These are phyloP conservation scores for Nothopassalora personata DNA, from an alignment of 2,329 filamentous ascomycete species.

Conservation along the genomic window DNA sequence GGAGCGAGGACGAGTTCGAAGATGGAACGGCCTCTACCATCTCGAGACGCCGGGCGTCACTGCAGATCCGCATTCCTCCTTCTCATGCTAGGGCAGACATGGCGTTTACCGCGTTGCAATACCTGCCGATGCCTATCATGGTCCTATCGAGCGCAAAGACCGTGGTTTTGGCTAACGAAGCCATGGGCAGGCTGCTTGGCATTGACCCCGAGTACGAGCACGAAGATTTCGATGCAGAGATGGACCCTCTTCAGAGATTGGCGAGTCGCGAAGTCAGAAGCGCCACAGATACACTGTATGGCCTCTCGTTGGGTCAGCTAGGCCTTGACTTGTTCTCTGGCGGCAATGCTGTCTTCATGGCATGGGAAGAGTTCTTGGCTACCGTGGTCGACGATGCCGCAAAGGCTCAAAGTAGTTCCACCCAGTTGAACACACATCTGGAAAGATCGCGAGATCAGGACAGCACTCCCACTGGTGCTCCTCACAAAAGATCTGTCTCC, in stretches of 20 bases:
- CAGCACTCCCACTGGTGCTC: conserved; percentile 14
- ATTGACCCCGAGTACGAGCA: conserved; percentile 40
- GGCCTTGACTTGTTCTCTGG: conserved; percentile 70
- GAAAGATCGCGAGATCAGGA: conserved; percentile 16
- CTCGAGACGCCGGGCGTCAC: conserved; percentile 22
- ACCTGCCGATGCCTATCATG: conserved; percentile 65
- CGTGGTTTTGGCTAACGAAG: conserved; percentile 67
- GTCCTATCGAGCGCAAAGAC: conserved; percentile 65
- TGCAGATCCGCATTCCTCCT: conserved; percentile 33
- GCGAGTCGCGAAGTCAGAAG: conserved; percentile 30
- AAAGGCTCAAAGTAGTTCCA: conserved; percentile 24
- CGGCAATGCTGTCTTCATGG: conserved; percentile 49
- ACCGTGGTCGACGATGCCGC: conserved; percentile 39
- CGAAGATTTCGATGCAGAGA: conserved; percentile 5
- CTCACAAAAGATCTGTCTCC: conserved; percentile 21
- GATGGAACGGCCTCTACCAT: conserved; percentile 15
- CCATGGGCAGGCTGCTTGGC: conserved; percentile 65
- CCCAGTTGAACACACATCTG: conserved; percentile 27
- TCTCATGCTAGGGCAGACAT: conserved; percentile 30
- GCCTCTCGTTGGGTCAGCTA: conserved; percentile 62
- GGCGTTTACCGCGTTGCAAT: conserved; percentile 65
- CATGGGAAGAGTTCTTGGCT: conserved; percentile 48
- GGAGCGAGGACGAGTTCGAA: conserved; percentile 18
- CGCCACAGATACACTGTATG: conserved; percentile 57
- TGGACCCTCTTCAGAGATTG: conserved; percentile 16